Percentiles rank a stretch among this genome's conserved stretches.
Conservation (phyloP, 441 rosid species). For the Viola pubescens region DNA sequence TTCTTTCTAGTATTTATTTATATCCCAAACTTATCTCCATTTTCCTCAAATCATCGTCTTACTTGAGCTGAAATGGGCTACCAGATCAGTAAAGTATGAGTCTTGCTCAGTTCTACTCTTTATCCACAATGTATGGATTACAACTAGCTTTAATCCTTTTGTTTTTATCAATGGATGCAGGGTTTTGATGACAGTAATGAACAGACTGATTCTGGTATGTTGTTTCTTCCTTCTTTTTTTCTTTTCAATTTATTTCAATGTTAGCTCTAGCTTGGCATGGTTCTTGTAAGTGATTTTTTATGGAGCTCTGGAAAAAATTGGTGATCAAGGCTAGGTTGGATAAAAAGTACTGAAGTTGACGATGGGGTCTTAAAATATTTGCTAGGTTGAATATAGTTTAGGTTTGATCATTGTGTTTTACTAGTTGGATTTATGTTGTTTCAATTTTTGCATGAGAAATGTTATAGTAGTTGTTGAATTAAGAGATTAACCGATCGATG, state of each 20-base stretch:
- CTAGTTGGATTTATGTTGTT: too few species aligned
- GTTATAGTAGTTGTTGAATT: too few species aligned
- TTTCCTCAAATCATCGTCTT: background rate
- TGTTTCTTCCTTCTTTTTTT: slow-evolving; percentile 6
- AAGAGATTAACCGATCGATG: too few species aligned
- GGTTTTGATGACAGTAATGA: slow-evolving; percentile 39
- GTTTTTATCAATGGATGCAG: slow-evolving; percentile 19
- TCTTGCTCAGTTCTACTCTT: background rate
- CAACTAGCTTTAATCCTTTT: background rate
- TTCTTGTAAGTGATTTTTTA: too few species aligned
- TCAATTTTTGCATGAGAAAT: too few species aligned
- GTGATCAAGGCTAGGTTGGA: too few species aligned
- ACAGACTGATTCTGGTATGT: slow-evolving; percentile 54
- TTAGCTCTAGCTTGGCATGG: background rate
- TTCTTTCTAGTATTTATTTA: background rate
- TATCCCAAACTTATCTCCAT: background rate
- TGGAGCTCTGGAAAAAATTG: too few species aligned
- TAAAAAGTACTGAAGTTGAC: too few species aligned
- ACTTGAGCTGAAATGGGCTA: slow-evolving; percentile 12
- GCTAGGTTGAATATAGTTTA: too few species aligned
- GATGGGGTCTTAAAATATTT: too few species aligned
- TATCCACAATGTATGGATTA: background rate
- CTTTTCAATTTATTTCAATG: background rate
- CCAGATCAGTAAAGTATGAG: background rate
- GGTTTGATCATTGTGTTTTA: too few species aligned